Evolutionary conservation across 192 early-diverging fungal species (phyloP).

Genomic region (Backusella sp.): DNA sequence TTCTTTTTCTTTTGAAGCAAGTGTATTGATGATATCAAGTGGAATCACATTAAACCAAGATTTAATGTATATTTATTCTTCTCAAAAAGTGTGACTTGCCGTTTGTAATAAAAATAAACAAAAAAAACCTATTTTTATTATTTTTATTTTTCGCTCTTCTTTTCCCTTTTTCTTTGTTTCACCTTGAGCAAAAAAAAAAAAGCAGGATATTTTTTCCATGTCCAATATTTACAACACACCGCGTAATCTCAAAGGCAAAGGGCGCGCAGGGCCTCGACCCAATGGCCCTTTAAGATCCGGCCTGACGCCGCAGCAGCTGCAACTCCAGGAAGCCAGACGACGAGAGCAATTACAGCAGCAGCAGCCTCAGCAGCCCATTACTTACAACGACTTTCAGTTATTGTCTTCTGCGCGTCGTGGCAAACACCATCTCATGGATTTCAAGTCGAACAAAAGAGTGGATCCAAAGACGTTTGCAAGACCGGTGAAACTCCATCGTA

Average conservation of each 20-base stretch:
- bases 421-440: slow-evolving; percentile 68
- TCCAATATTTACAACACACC: slow-evolving; percentile 17
- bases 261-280: not conserved
- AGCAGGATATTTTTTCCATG: not conserved
- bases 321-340: not conserved
- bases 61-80: no score
- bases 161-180: not conserved
- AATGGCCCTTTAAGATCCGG: not conserved
- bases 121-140: not conserved
- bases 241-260: not conserved
- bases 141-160: not conserved
- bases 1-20: no score
- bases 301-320: not conserved
- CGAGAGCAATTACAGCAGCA: not conserved
- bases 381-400: slow-evolving; percentile 61
- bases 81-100: no score
- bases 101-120: not conserved
- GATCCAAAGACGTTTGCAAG: slow-evolving; percentile 53
- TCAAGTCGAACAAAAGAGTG: slow-evolving; percentile 53
- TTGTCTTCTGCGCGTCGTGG: slow-evolving; percentile 52
- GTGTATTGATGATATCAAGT: no score
- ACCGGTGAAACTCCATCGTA: slow-evolving; percentile 59
- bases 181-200: no score
- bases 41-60: no score
- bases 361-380: slow-evolving; percentile 28